phyloP scores from a whole-genome alignment of 2,329 filamentous ascomycete species.

The Pezicula carpinea region DNA sequence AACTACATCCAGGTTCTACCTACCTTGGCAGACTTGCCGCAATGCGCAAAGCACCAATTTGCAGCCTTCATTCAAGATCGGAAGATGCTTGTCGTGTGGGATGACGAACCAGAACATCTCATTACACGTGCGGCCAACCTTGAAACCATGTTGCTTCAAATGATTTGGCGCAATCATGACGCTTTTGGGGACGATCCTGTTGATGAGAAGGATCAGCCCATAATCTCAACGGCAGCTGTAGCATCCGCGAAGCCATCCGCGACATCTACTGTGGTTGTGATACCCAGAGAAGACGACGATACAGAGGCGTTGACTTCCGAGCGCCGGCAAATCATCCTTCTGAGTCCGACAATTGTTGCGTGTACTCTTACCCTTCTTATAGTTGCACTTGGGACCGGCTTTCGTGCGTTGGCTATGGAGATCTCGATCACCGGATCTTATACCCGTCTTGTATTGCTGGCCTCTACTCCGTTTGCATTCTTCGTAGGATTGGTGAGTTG shows the following conservation, averaged over 20 bases:
- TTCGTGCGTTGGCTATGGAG: conserved; percentile 49
- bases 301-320: conserved; percentile 28
- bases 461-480: conserved; percentile 47
- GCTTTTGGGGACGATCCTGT: conserved; percentile 31
- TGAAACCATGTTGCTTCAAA: conserved; percentile 48
- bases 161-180: conserved; percentile 49
- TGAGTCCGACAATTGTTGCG: conserved; percentile 49
- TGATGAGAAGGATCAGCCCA: conserved; percentile 21
- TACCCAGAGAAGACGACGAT: conserved; percentile 13
- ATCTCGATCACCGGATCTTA: conserved; percentile 48
- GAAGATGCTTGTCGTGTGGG: conserved; percentile 58
- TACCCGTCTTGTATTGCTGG: conserved; percentile 48
- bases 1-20: conserved; percentile 59
- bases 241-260: conserved; percentile 18
- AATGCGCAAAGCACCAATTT: conserved; percentile 60
- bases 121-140: conserved; percentile 46
- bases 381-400: conserved; percentile 51
- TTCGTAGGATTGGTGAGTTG: conserved; percentile 49
- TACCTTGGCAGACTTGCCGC: conserved; percentile 49
- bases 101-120: conserved; percentile 54
- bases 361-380: conserved; percentile 49
- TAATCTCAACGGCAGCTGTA: conserved; percentile 14
- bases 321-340: conserved; percentile 46
- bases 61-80: conserved; percentile 58
- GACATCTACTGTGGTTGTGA: conserved; percentile 13